Evolutionary conservation across 2,329 filamentous ascomycete genomes (phyloP), one percentile per base, ranked within the genome.

Genomic region (Cordyceps pruinosa): DNA sequence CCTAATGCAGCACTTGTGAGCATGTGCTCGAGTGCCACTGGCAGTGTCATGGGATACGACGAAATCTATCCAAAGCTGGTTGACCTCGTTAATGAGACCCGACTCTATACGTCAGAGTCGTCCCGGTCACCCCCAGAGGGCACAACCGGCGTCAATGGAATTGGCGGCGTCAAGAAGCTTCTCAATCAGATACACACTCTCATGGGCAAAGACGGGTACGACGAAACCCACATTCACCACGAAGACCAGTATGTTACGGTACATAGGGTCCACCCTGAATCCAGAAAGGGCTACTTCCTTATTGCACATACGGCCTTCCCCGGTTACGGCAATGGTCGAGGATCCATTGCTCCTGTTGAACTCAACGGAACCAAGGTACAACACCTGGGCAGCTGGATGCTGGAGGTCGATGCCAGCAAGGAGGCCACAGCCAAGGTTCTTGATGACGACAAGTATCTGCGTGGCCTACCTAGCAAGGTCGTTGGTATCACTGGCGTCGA

Each of bases 21-120:
- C 68, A 97, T 99, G 92, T 99, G 95, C 71, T 86, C 91, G 25
- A 96, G 90, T 65, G 90, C 93, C 1, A 92, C 88, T 8, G 94
- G 94, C 45, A 97, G 94, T 68, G 94, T 97, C 48, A 96, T 97
- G 85, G 94, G 94, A 2, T 97, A 96, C 66, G 94, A 99, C 68
- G 94, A 99, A 71, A 85, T 97, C 59, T 99, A 97, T 65, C 94
- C 94, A 1, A 86, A 88, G 64, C 79, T 97, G 56, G 84, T 99
- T n/a, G 91, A 99, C 65, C 81, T 99, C 17, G 94, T 99, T 17
- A 84, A 90, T 55, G 94, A 99, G 72, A 95, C 83, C 25, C 82
- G 94, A 34, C 75, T 87, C 2, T 99, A 99, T 72, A 83, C 84
- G 0, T 94, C 90, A 0, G 79, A 84, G 57, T 92, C 86, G 39